Conservation (phyloP, 2,329 filamentous ascomycete species). For the Cladophialophora bantiana region DNA sequence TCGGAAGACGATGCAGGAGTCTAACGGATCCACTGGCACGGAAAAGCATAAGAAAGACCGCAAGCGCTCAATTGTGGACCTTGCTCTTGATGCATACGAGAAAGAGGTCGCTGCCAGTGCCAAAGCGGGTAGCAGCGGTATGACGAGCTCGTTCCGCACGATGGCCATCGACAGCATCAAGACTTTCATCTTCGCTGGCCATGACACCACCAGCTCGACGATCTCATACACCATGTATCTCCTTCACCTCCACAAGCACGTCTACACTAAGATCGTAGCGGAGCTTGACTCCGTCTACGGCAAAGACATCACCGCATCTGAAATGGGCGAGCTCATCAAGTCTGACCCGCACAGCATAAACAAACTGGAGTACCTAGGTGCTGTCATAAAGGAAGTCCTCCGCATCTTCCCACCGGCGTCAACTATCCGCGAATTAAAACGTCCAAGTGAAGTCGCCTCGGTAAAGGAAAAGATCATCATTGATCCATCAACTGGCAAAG, state of each 20-base stretch:
- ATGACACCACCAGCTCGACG: conserved; percentile 39
- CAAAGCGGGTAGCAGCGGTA: neutral
- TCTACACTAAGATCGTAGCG: conserved; percentile 47
- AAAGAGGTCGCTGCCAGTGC: conserved; percentile 25
- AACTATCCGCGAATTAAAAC: conserved; percentile 32
- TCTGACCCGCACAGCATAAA: conserved; percentile 57
- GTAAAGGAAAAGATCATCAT: conserved; percentile 22
- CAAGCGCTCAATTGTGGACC: conserved; percentile 36
- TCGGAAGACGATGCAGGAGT: conserved; percentile 9
- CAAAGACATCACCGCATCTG: conserved; percentile 46
- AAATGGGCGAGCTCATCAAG: conserved; percentile 46
- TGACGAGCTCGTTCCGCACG: conserved; percentile 26
- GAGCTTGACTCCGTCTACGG: conserved; percentile 64
- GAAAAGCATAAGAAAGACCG: conserved; percentile 29
- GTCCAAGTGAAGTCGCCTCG: conserved; percentile 12
- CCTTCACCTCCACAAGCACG: conserved; percentile 46
- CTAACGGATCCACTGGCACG: neutral
- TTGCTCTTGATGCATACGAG: conserved; percentile 39
- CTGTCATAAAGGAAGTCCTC: conserved; percentile 62
- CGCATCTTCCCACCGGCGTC: conserved; percentile 57
- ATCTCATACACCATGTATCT: conserved; percentile 50
- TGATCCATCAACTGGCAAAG: conserved; percentile 33
- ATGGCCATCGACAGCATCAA: conserved; percentile 42
- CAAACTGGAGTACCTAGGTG: conserved; percentile 59
- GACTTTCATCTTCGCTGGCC: conserved; percentile 44